phyloP scores from a whole-genome alignment of 331 rosid species.

The Erythrophleum ivorense region DNA sequence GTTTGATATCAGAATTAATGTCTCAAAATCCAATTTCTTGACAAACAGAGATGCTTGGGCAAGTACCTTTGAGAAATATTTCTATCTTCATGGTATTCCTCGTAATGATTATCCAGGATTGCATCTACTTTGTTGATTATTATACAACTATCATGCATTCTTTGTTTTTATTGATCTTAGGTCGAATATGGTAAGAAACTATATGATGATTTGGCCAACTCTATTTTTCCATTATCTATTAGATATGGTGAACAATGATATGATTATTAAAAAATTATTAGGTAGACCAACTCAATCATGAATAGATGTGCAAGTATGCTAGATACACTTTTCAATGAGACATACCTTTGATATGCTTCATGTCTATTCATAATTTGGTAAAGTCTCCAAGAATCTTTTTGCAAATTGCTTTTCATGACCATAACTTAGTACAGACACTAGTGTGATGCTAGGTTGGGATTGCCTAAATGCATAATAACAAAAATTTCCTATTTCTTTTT shows the following conservation, averaged over 20 bases:
- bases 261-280: too few relatives aligned
- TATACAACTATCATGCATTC: not conserved
- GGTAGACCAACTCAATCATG: not conserved
- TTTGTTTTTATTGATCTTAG: not conserved
- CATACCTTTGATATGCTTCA: too few relatives aligned
- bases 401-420: conserved; percentile 10
- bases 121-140: conserved; percentile 26
- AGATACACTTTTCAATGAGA: not conserved
- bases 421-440: not conserved
- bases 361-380: not conserved
- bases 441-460: conserved; percentile 2
- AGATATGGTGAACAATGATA: not conserved
- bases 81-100: conserved; percentile 68
- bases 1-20: too few relatives aligned
- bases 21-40: conserved; percentile 85
- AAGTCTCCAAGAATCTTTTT: not conserved
- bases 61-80: conserved; percentile 84
- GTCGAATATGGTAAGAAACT: not conserved
- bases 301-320: not conserved
- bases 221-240: not conserved
- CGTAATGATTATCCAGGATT: conserved; percentile 96
- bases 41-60: conserved; percentile 99
- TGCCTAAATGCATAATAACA: conserved; percentile 29
- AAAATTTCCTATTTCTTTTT: conserved; percentile 45
- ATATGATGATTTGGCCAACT: not conserved